Evolutionary conservation across 495 filamentous ascomycete species (phyloP).

Genomic region (Neurospora sp.): DNA sequence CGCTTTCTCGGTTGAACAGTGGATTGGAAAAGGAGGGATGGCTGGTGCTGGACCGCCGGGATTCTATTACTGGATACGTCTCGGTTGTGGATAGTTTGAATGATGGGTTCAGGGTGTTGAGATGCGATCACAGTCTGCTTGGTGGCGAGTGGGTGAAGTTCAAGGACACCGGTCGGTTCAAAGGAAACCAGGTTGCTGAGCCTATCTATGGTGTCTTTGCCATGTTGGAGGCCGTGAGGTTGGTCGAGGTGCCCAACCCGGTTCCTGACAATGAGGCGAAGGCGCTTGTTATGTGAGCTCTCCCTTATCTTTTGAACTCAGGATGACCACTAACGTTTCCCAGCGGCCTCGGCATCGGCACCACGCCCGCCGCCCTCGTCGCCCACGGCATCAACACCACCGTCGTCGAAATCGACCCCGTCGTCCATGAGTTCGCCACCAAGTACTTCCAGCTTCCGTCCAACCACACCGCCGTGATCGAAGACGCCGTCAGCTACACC

Average conservation of each 20-base stretch:
- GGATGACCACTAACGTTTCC: slow-evolving; percentile 2
- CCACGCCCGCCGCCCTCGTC: slow-evolving; percentile 75
- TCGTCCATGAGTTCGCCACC: slow-evolving; percentile 69
- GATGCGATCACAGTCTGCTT: slow-evolving; percentile 88
- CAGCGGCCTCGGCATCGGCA: slow-evolving; percentile 88
- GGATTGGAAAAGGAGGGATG: slow-evolving; percentile 46
- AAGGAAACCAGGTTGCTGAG: slow-evolving; percentile 51
- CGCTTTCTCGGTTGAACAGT: slow-evolving; percentile 49
- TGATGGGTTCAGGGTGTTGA: slow-evolving; percentile 67
- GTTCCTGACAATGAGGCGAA: slow-evolving; percentile 54
- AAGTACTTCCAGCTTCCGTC: slow-evolving; percentile 72
- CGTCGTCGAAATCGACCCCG: slow-evolving; percentile 86
- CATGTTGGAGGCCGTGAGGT: slow-evolving; percentile 82
- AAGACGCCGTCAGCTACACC: slow-evolving; percentile 73
- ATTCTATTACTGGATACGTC: slow-evolving; percentile 84
- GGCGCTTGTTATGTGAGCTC: slow-evolving; percentile 71
- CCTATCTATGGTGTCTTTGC: slow-evolving; percentile 89
- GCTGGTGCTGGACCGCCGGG: slow-evolving; percentile 63
- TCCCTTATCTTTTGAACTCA: neutral
- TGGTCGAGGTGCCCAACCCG: slow-evolving; percentile 52
- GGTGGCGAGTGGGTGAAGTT: slow-evolving; percentile 84
- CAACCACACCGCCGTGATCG: slow-evolving; percentile 71
- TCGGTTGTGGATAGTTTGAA: slow-evolving; percentile 71
- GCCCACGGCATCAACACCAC: slow-evolving; percentile 85
- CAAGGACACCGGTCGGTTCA: slow-evolving; percentile 15